Conservation (phyloP, 257 asterid genomes). For the Lavandula angustifolia region DNA sequence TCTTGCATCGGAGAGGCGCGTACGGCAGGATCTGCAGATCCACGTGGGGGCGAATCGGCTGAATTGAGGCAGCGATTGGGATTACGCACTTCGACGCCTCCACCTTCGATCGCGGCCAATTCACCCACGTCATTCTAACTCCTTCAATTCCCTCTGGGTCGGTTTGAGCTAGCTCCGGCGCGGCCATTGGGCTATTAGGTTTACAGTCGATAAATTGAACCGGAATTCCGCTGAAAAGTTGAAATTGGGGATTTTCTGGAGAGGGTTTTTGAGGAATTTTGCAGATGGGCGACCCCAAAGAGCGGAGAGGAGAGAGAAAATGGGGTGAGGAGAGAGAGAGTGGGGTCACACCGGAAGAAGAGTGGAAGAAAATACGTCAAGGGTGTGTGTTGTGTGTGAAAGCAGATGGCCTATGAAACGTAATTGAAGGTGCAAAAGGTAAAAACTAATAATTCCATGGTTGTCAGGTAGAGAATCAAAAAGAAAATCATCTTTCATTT, state of each 20-base stretch:
- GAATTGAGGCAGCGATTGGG: conserved; percentile 93
- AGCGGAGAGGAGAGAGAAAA: conserved; percentile 14
- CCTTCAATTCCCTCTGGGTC: conserved; percentile 96
- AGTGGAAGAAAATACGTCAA: conserved; percentile 25
- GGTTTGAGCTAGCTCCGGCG: conserved; percentile 80
- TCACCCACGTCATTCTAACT: conserved; percentile 88
- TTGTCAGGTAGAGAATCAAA: no score
- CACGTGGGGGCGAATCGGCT: conserved; percentile 86
- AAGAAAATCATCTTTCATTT: no score
- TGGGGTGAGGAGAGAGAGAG: conserved; percentile 16
- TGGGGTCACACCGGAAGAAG: conserved; percentile 20
- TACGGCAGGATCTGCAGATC: conserved; percentile 72
- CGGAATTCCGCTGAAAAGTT: conserved; percentile 4
- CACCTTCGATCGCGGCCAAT: conserved; percentile 93
- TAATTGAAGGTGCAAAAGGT: no score
- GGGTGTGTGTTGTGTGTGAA: conserved; percentile 28
- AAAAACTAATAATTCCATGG: no score
- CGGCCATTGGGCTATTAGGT: conserved; percentile 44
- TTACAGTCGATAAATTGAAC: conserved; percentile 18
- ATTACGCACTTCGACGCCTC: conserved; percentile 95
- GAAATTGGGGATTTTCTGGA: conserved; percentile 26
- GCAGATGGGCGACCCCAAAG: conserved; percentile 40
- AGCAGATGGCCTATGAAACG: conserved; percentile 13
- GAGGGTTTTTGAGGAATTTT: conserved; percentile 31
- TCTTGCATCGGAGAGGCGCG: conserved; percentile 81